Conservation (phyloP, 192 early-diverging fungal species). For the Backusella sp. region DNA sequence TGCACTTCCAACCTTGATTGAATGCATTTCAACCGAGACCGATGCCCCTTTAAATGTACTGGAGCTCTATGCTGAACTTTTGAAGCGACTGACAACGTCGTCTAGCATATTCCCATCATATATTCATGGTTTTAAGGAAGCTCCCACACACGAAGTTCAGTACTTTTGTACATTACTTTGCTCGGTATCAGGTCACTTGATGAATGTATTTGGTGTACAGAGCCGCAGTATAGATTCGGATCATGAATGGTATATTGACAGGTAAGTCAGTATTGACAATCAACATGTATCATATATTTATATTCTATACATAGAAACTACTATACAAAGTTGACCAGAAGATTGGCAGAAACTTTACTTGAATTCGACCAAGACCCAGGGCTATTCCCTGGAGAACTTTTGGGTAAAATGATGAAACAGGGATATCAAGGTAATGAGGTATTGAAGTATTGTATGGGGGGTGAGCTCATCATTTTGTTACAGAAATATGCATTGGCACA, state of each 20-base stretch:
- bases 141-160: background rate
- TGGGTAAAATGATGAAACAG: constrained; percentile 14
- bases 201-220: constrained; percentile 11
- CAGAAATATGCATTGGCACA: background rate
- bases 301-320: background rate
- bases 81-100: background rate
- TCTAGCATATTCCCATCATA: background rate
- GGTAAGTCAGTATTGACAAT: background rate
- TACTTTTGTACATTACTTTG: constrained; percentile 11
- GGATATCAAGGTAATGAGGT: constrained; percentile 11
- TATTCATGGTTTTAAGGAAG: background rate
- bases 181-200: constrained; percentile 10
- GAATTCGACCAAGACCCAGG: background rate
- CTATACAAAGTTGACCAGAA: background rate
- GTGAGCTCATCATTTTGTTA: background rate
- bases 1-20: background rate
- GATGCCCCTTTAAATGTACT: constrained; percentile 1
- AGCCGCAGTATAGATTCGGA: background rate
- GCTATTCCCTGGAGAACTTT: background rate
- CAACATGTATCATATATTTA: too few relatives aligned
- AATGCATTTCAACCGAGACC: constrained; percentile 9
- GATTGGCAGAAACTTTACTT: background rate
- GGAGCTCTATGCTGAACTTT: background rate
- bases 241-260: constrained; percentile 18
- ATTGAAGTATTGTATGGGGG: background rate